A percentile compares a stretch with the other conserved stretches of the same genome.
Conservation (phyloP, 768 basidiomycete genomes). For the Peribolospora kevripleyi region DNA sequence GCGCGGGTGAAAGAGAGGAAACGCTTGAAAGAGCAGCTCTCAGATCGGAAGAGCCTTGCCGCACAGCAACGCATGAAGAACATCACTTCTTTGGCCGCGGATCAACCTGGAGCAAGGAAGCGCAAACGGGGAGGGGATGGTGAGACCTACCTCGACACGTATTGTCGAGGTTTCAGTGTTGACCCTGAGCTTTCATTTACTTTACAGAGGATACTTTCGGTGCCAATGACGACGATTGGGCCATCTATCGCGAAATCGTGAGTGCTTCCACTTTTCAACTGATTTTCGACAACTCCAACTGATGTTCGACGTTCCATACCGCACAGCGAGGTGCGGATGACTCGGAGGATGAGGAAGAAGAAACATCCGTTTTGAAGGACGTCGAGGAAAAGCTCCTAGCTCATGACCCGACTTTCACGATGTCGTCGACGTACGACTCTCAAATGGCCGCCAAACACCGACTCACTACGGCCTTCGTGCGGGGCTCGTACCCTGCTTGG, state of each 20-base stretch:
- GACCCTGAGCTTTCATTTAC: not conserved
- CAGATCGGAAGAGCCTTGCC: slow-evolving; percentile 78
- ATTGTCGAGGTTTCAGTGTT: not conserved
- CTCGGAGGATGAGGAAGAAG: slow-evolving; percentile 74
- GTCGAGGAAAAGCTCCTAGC: slow-evolving; percentile 61
- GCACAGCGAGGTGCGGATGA: slow-evolving; percentile 25
- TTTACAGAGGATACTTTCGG: slow-evolving; percentile 70
- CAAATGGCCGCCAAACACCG: slow-evolving; percentile 53
- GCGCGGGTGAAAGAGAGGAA: slow-evolving; percentile 61
- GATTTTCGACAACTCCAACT: not conserved
- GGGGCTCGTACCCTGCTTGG: slow-evolving; percentile 27
- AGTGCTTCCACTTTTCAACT: slow-evolving; percentile 10
- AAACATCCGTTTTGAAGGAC: slow-evolving; percentile 39
- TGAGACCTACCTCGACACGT: slow-evolving; percentile 17
- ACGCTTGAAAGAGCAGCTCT: slow-evolving; percentile 31
- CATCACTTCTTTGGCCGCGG: slow-evolving; percentile 72
- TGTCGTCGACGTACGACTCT: slow-evolving; percentile 57
- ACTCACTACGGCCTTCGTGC: slow-evolving; percentile 53
- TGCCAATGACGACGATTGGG: slow-evolving; percentile 86
- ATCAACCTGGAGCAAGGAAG: slow-evolving; percentile 54
- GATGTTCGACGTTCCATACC: not conserved
- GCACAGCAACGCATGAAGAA: slow-evolving; percentile 90
- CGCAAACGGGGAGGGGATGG: slow-evolving; percentile 51
- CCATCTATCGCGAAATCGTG: slow-evolving; percentile 90
- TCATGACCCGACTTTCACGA: slow-evolving; percentile 62